Base-by-base conservation (phyloP, 2,329 filamentous ascomycete genomes). In the Colletotrichum sp. region DNA sequence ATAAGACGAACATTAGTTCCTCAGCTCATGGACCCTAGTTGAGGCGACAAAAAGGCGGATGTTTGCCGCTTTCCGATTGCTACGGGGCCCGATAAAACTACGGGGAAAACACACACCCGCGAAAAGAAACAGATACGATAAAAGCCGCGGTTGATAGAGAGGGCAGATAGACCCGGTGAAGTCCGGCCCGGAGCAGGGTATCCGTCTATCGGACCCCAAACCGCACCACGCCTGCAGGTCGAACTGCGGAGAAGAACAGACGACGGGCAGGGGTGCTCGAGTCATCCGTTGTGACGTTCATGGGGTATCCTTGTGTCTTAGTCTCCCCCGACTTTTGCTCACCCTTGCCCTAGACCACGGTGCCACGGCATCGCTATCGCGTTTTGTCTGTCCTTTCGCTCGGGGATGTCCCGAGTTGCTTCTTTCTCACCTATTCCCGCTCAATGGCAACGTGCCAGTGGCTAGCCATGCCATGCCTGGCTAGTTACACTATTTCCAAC, bases 221-320 rank as follows among this genome's bases (percentile, higher is more conserved):
- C 55, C 64, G 49, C 57, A 63, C 44, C 44, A 59, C 34, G 55
- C 15, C 24, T 72, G 44, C 69, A 57, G 34, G n/a, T 28, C 52
- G n/a, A 63, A 69, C 18, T 76, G 73, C 73, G 70, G 70, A 76
- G 73, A 76, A 65, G 65, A 59, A 36, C 57, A 70, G 68, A 70
- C 55, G 57, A 70, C 21, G 24, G 10, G 34, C 32, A 60, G 68
- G 67, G 36, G 30, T 21, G 26, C 18, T 59, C 73, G 70, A 73
- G 64, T 76, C 73, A 69, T 65, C 59, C 18, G 15, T 24, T 44
- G 24, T 52, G 68, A 52, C 34, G n/a, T n/a, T 13, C 70, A 69
- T 55, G 70, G 70, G 36, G 13, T n/a, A 65, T 32, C 70, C 73
- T 24, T 73, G 73, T 21, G 15, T 55, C 49, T 34, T 60, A n/a